A percentile compares a stretch with the other conserved stretches of the same genome.
phyloP scores from a whole-genome alignment of 225 moss, liverwort and hornwort genomes.

The Polytrichum commune region DNA sequence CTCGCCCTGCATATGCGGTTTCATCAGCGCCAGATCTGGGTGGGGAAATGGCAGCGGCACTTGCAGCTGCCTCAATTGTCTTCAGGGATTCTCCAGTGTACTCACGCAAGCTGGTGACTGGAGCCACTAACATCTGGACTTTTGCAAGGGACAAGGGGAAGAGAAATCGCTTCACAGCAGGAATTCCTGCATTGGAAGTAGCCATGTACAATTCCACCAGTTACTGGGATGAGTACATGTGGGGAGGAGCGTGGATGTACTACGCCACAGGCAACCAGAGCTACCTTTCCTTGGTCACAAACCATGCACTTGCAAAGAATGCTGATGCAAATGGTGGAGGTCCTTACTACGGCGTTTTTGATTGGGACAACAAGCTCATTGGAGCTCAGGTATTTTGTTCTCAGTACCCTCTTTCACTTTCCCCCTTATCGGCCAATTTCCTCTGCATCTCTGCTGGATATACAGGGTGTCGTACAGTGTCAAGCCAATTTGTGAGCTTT shows the following conservation, averaged over 20 bases:
- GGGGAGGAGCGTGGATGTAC: conserved; percentile 92
- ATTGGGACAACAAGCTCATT: conserved; percentile 89
- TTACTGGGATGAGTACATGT: conserved; percentile 89
- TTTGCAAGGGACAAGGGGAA: conserved; percentile 50
- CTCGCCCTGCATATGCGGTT: conserved; percentile 50
- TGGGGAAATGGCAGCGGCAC: conserved; percentile 85
- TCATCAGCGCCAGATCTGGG: conserved; percentile 55
- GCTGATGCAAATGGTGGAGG: conserved; percentile 55
- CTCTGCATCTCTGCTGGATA: no score
- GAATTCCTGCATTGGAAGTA: conserved; percentile 31
- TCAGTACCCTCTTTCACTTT: neutral
- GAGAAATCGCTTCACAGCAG: conserved; percentile 33
- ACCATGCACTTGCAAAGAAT: conserved; percentile 28
- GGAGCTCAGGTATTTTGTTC: conserved; percentile 65
- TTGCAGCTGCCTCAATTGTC: conserved; percentile 88
- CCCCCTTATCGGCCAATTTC: neutral
- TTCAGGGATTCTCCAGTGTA: conserved; percentile 61
- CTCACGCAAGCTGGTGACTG: conserved; percentile 48
- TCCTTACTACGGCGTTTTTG: conserved; percentile 66
- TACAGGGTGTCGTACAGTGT: no score
- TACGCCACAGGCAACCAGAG: conserved; percentile 65
- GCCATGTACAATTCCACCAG: conserved; percentile 74
- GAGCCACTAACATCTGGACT: conserved; percentile 58
- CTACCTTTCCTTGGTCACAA: conserved; percentile 53
- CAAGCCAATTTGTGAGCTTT: no score